Evolutionary conservation across 306 rosid genomes (phyloP), one percentile per base, ranked within the genome.

Genomic region (Herpetospermum pedunculosum): DNA sequence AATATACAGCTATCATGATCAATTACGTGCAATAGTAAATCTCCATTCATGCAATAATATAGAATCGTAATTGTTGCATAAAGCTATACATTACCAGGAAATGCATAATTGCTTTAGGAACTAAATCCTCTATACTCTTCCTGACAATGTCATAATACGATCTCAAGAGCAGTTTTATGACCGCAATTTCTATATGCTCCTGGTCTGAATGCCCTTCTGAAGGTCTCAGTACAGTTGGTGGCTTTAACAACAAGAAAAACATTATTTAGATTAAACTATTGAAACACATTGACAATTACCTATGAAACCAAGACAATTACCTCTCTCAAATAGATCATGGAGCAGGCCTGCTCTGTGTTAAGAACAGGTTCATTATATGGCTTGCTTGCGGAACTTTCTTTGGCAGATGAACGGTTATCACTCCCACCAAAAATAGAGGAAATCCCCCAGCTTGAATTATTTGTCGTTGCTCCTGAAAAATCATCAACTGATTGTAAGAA

Each of bases 81-180:
- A 14, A 48, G 44, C 10, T 70, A 16, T 1, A 60, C 21, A 52
- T 41, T 74, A 77, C 88, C 85, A 84, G 77, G 76, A 79, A 84
- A 68, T 84, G 85, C 85, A 84, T 84, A 41, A 84, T 77, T 44
- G 85, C 78, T 79, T 81, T 84, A 38, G 88, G 88, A 41, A 84
- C 88, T 12, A 41, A 79, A 57, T 84, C 85, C 70, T 79, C 80
- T 48, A 74, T 71, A 75, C 77, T 84, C 74, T 81, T 84, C 67
- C 85, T 55, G n/a, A 84, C 85, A 70, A 84, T 84, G 75, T 77
- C 85, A 64, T 81, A 79, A 69, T 81, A 84, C 14, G 88, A 81
- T 18, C 70, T 40, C 80, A 84, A 21, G 40, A 81, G 80, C 54
- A 74, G 48, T 79, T 84, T 84, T 65, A 73, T 84, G 81, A 70